These are phyloP conservation scores for Andrographis paniculata DNA, from an alignment of 305 asterid genomes.

Conservation along the genomic window DNA sequence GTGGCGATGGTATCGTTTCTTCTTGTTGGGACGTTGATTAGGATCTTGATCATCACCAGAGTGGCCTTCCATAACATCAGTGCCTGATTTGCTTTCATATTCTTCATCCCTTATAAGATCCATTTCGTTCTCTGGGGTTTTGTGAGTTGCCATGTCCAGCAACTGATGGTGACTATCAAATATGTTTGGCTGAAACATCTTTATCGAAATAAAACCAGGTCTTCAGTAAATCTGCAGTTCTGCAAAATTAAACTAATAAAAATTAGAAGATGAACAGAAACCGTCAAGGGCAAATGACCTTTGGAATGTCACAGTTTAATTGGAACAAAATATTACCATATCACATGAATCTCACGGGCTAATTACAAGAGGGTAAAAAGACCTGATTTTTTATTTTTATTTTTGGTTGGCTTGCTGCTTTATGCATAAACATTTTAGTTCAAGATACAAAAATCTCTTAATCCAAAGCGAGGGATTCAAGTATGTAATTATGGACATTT, in stretches of 20 bases:
- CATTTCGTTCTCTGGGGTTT: slow-evolving; percentile 30
- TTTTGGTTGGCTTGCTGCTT: no score
- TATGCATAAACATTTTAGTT: no score
- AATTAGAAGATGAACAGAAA: no score
- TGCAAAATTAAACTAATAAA: neutral
- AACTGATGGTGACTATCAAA: slow-evolving; percentile 22
- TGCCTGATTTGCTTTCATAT: slow-evolving; percentile 30
- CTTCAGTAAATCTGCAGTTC: neutral
- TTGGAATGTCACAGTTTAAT: no score
- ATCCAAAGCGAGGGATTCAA: neutral
- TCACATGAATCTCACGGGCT: no score
- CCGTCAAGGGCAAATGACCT: no score
- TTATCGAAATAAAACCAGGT: no score
- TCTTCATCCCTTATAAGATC: slow-evolving; percentile 32
- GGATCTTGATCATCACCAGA: slow-evolving; percentile 38
- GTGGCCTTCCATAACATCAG: slow-evolving; percentile 31
- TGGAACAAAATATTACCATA: no score
- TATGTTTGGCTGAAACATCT: slow-evolving; percentile 27
- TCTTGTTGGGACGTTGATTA: slow-evolving; percentile 14
- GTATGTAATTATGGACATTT: neutral
- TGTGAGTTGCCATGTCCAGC: slow-evolving; percentile 30
- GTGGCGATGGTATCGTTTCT: slow-evolving; percentile 27
- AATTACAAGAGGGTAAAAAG: no score
- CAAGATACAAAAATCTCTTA: neutral
- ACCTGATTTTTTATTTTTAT: no score